phyloP scores from a whole-genome alignment of 2,329 filamentous ascomycete genomes.

The Cryphonectria nitschkei region DNA sequence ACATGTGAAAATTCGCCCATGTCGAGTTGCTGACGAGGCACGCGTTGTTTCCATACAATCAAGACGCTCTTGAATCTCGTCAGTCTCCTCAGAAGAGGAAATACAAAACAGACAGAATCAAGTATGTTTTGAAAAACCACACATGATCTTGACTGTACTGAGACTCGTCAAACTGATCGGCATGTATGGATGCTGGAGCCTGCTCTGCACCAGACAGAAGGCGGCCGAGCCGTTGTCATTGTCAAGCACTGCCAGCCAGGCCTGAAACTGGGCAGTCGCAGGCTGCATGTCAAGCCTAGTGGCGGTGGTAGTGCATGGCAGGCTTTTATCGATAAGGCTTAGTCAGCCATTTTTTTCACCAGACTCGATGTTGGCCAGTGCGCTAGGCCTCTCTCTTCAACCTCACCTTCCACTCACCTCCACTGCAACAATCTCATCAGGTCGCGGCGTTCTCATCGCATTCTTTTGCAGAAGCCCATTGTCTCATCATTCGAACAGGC shows the following conservation, averaged over 20 bases:
- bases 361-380: slow-evolving; percentile 2
- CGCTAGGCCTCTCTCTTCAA: not conserved
- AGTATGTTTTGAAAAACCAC: no score
- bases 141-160: no score
- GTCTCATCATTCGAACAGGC: not conserved
- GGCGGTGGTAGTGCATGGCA: not conserved
- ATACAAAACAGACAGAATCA: no score
- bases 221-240: not conserved
- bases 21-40: not conserved
- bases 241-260: not conserved
- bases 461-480: not conserved
- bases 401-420: not conserved
- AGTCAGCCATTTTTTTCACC: not conserved
- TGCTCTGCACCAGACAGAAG: no score
- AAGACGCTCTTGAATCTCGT: not conserved
- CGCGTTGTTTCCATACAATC: not conserved
- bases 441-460: not conserved
- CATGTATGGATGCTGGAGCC: no score
- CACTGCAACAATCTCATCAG: not conserved
- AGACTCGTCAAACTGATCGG: no score
- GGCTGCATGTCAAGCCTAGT: not conserved
- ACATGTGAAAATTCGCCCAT: not conserved
- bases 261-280: not conserved
- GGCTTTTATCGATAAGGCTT: slow-evolving; percentile 14
- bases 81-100: not conserved